Evolutionary conservation across 2,329 filamentous ascomycete species (phyloP), one percentile per base, ranked within the genome.

Genomic region (Capronia epimyces): DNA sequence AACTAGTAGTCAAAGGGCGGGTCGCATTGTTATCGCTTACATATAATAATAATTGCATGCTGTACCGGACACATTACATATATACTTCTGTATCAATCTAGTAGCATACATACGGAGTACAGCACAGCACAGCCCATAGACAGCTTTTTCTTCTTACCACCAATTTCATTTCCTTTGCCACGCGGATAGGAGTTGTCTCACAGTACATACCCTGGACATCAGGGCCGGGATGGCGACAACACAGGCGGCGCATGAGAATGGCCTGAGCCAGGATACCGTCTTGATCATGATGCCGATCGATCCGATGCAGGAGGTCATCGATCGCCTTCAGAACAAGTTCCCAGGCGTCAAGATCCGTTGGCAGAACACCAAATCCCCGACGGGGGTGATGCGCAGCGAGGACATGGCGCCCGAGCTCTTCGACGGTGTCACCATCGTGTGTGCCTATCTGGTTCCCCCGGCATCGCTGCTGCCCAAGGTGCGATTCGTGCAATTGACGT

Each of bases 401-500:
- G 31, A 39, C 15, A 27, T 50, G 22, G 48, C 44, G 10, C 20
- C 46, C 15, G 25, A 43, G 8, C 39, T 51, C 18, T 54, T 47
- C 10, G 43, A 66, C 21, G 41, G 27, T 5, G 47, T 44, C 29
- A 50, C 47, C 24, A 44, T 50, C 22, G 20, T 50, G 31, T 50
- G 40, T 18, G 31, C 25, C 2, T 44, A 32, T 29, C 20, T 37
- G 10, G 40, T 50, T 8, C 47, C 47, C 21, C 3, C 27, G 21
- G 29, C 31, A n/a, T 16, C 47, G 10, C 22, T 31, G 27, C 16
- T 44, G 18, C 58, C 62, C 7, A 62, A 66, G 2, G 62, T 75
- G 20, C 67, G 71, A 40, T 74, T 69, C 50, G 67, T 77, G n/a
- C 75, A 77, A 62, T 55, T 73, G 21, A 60, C 65, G 0, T 72